Evolutionary conservation across 306 rosid species (phyloP).

Genomic region (Macrotyloma uniflorum): DNA sequence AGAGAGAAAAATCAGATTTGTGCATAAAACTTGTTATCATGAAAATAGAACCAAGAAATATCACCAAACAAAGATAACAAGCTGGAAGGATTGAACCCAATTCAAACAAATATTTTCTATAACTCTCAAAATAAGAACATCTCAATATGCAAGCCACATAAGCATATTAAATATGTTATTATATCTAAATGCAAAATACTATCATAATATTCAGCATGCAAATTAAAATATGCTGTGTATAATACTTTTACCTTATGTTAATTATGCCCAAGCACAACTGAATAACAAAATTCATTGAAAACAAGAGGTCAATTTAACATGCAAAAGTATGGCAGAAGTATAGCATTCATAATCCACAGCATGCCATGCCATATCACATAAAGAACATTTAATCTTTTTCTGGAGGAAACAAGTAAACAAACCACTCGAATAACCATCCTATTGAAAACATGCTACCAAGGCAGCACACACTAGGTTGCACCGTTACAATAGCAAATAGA

Average conservation of each 20-base stretch:
- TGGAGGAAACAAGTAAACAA: neutral
- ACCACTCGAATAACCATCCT: neutral
- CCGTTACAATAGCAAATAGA: neutral
- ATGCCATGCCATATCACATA: neutral
- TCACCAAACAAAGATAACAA: slow-evolving; percentile 25
- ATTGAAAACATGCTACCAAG: neutral
- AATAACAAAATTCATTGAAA: neutral
- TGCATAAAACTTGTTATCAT: slow-evolving; percentile 8
- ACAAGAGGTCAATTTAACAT: neutral
- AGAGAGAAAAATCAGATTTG: slow-evolving; percentile 4
- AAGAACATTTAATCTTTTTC: neutral
- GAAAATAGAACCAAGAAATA: slow-evolving; percentile 30
- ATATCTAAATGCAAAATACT: slow-evolving; percentile 26
- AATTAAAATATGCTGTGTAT: slow-evolving; percentile 9
- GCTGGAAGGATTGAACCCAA: slow-evolving; percentile 18
- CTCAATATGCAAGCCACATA: slow-evolving; percentile 4
- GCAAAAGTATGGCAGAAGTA: neutral
- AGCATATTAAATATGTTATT: neutral
- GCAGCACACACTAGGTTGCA: neutral
- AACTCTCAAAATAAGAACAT: slow-evolving; percentile 6
- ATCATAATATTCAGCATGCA: neutral
- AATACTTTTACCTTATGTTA: slow-evolving; percentile 10
- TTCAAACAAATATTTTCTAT: neutral
- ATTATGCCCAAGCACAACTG: neutral
- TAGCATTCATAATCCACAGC: neutral